Evolutionary conservation across 2,329 filamentous ascomycete species (phyloP), one percentile per base, ranked within the genome.

Genomic region (Penicillium sclerotigenum): DNA sequence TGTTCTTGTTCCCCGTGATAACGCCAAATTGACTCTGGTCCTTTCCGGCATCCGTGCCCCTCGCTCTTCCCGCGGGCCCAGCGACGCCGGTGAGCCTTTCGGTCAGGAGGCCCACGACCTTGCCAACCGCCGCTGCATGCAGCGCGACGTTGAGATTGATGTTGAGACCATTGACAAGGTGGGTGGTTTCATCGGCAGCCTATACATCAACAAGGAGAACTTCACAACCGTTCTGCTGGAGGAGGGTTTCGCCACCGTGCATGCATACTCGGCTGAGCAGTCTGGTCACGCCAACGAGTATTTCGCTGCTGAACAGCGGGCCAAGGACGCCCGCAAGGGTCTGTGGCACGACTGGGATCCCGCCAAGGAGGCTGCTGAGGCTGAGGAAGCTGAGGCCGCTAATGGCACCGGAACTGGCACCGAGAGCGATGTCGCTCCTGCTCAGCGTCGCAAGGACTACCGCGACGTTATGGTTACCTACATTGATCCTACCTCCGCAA

Each of bases 341-440:
- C 73, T 97, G 64, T 99, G 94, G 93, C 87, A 93, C 62, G 87
- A 96, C 76, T 97, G 91, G 85, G 91, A 97, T 71, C 93, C 94
- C 9, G 90, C 88, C 31, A 86, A 94, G 71, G 93, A 97, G 38
- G 85, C 83, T 58, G 84, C 85, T 4, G 83, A 81, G 47, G 80
- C 82, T 34, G 82, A 80, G 34, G 79, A 72, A 20, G 53, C 58
- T 4, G 77, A 79, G 43, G 69, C 75, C 9, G 70, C 76, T 6
- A 79, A 81, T 18, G 79, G 79, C 20, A 77, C 77, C 46, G 79
- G 76, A 56, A 75, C 80, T 18, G 84, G 76, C 56, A 75, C 80
- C 18, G 84, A 87, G 57, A 74, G 79, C 37, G 79, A 83, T 16
- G 77, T 81, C 16, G 74, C 82, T 13, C 38, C 53, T 16, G 38